Evolutionary conservation across 1,284 basidiomycete genomes (phyloP), one percentile per base, ranked within the genome.

Genomic region (Phellopilus nigrolimitatus): DNA sequence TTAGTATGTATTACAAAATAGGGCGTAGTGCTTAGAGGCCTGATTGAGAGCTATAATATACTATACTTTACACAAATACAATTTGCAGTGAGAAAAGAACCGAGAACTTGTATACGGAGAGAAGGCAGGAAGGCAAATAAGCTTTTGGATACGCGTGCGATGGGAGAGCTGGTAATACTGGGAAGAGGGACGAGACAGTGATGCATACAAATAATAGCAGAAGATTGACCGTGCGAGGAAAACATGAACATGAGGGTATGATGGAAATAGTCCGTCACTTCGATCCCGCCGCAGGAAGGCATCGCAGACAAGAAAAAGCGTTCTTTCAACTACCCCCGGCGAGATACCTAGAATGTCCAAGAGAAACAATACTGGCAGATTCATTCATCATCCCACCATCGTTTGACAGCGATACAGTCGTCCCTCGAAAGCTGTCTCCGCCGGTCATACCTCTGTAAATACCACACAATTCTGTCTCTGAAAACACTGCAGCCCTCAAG

Each of bases 401-500:
- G 27, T 33, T 52, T 52, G 13, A 56, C 54, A 3, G 54, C 50
- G 21, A 86, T 71, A 67, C 76, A 73, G 62, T 88, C 85, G 54
- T 73, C 73, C 66, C 73, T 80, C 42, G 64, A 62, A 54, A 88
- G 61, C 60, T 79, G 70, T 60, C 79, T 71, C 57, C 85, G 71
- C 10, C 71, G 68, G 56, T 82, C 73, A 67, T 75, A 78, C 60
- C 71, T 74, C 59, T 65, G 68, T 61, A 88, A 62, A 64, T 89
- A 88, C 61, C 76, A 73, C 59, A 66, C 69, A 47, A 78, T 82
- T 25, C 79, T 68, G 41, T 69, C 71, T 51, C 75, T 72, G 59
- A 89, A 89, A 39, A 85, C 62, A 47, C 69, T 71, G 59, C 84
- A 84, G 2, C 77, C 80, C 17, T 78, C 70, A 54, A 86, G 76